A percentile compares a stretch with the other conserved stretches of the same genome.
Evolutionary conservation across 2,329 filamentous ascomycete species (phyloP).

Genomic region (Cercospora brassicicola): DNA sequence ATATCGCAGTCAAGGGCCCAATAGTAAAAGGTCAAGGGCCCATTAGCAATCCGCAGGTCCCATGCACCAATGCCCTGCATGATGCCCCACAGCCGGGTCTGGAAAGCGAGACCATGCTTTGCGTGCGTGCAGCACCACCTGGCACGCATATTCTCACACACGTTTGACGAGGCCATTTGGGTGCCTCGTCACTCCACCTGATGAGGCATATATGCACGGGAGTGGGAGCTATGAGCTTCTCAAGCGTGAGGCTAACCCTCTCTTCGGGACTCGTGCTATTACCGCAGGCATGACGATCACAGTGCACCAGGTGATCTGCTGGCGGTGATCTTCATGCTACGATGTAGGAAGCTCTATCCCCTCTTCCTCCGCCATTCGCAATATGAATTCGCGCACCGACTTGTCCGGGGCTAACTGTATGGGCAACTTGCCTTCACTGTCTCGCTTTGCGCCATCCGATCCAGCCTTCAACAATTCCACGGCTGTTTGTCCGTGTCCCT

Average conservation of each 20-base stretch:
- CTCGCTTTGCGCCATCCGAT: constrained; percentile 76
- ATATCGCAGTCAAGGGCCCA: too few species aligned
- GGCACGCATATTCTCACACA: background rate
- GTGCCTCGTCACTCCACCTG: background rate
- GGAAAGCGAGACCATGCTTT: background rate
- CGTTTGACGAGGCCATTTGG: background rate
- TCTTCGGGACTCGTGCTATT: background rate
- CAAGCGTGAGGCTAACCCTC: background rate
- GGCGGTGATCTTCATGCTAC: background rate
- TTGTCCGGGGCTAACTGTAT: constrained; percentile 83
- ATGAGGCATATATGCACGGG: background rate
- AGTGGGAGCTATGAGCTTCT: background rate
- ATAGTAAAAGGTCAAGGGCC: too few species aligned
- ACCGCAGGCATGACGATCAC: background rate
- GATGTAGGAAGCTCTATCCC: constrained; percentile 62
- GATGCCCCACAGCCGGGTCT: background rate
- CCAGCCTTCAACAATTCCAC: constrained; percentile 79
- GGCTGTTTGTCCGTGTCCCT: constrained; percentile 77
- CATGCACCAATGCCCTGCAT: background rate
- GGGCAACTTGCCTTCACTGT: constrained; percentile 67
- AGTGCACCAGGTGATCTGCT: background rate
- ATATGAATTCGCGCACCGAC: constrained; percentile 75
- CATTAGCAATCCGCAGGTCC: background rate
- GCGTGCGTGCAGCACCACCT: background rate
- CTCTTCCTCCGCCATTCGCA: constrained; percentile 77